Conservation (phyloP, 345 rosid genomes). For the Pelargonium nanum region DNA sequence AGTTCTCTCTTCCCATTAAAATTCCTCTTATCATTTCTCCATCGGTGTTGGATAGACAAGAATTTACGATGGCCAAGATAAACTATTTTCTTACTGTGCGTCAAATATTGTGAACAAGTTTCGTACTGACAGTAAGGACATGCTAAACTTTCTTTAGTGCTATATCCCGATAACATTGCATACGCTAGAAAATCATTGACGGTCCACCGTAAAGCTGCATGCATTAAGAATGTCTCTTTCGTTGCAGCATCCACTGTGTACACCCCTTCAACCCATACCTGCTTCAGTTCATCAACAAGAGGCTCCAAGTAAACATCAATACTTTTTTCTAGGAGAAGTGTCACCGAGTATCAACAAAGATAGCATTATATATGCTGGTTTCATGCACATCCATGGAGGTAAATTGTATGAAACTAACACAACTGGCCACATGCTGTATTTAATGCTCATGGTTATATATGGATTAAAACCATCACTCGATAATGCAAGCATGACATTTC, state of each 20-base stretch:
- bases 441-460: not conserved
- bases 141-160: not conserved
- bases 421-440: too few relatives aligned
- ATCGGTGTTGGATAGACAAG: too few relatives aligned
- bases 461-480: constrained; percentile 3
- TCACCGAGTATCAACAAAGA: not conserved
- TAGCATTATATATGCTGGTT: not conserved
- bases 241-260: too few relatives aligned
- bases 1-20: too few relatives aligned
- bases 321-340: not conserved
- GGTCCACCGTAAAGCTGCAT: constrained; percentile 7
- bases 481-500: not conserved
- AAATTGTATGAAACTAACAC: constrained; percentile 3
- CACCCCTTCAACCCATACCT: constrained; percentile 6
- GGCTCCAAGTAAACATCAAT: constrained; percentile 9
- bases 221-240: not conserved
- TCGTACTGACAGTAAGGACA: too few relatives aligned
- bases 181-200: constrained; percentile 8
- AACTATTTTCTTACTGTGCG: not conserved
- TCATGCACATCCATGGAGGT: constrained; percentile 10
- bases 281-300: not conserved
- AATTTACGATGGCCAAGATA: constrained; percentile 5
- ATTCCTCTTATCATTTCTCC: too few relatives aligned
- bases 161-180: constrained; percentile 4
- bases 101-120: not conserved